Percentiles rank a stretch among this genome's conserved stretches.
phyloP scores from a whole-genome alignment of 768 basidiomycete genomes.

The Termitomyces sp. region DNA sequence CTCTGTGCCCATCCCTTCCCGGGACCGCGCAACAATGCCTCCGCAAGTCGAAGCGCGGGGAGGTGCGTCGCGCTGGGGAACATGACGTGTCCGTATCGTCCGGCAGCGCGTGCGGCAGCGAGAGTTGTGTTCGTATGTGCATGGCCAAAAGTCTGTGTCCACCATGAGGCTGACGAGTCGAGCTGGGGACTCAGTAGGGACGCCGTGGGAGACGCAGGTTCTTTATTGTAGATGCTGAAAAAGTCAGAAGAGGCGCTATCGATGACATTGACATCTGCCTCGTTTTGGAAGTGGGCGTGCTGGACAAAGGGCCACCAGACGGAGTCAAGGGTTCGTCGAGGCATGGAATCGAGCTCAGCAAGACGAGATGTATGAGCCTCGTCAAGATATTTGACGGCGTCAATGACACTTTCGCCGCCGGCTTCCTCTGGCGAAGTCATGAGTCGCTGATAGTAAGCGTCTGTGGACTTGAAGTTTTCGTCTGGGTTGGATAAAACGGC shows the following conservation, averaged over 20 bases:
- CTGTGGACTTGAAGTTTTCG: conserved; percentile 50
- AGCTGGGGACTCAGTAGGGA: conserved; percentile 53
- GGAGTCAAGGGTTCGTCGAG: conserved; percentile 66
- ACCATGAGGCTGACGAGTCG: conserved; percentile 97
- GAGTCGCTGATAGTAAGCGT: conserved; percentile 68
- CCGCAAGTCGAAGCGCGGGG: conserved; percentile 83
- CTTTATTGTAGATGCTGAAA: conserved; percentile 65
- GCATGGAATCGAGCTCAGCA: conserved; percentile 74
- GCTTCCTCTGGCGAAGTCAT: conserved; percentile 20
- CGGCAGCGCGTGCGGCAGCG: conserved; percentile 86
- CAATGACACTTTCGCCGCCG: conserved; percentile 35
- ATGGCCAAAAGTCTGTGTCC: conserved; percentile 94
- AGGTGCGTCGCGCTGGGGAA: conserved; percentile 86
- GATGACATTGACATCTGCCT: conserved; percentile 81
- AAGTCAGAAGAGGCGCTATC: conserved; percentile 88
- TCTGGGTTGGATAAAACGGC: conserved; percentile 33
- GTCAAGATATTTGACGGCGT: conserved; percentile 58
- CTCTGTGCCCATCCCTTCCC: conserved; percentile 89
- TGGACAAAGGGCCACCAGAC: conserved; percentile 99
- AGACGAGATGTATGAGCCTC: conserved; percentile 60
- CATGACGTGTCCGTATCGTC: conserved; percentile 96
- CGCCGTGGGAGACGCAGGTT: conserved; percentile 11
- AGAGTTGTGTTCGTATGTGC: conserved; percentile 71
- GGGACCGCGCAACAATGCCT: conserved; percentile 75
- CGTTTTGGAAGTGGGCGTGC: conserved; percentile 66